Base-by-base conservation (phyloP, 331 rosid genomes). In the Acacia pycnantha region DNA sequence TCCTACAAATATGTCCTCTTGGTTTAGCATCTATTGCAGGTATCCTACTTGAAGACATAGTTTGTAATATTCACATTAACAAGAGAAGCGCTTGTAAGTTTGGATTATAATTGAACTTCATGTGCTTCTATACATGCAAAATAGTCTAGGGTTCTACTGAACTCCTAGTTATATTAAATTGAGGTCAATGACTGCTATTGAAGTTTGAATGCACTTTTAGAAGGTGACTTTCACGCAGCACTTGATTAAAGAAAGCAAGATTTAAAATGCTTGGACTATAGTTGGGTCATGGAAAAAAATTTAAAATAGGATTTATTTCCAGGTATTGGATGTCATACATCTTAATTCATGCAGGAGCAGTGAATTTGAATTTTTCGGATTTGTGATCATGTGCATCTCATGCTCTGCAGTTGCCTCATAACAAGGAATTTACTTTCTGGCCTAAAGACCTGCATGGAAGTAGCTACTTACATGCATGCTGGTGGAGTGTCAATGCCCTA, bases 361-460 rank as follows among this genome's bases (percentile, higher is more conserved):
- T 77, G 76, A 73, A 62, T 72, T 81, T 79, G 73, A 61, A 53
- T 66, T 79, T 66, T 29, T 71, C 27, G 6, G 50, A 18, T 71
- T 80, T 84, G 73, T 80, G 48, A 82, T 77, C 37, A 81, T 70
- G 47, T 81, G 74, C 35, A 74, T 53, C 77, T 80, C 82, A 62
- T 89, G 51, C 70, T 79, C 80, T 91, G 87, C 93, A 96, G 99
- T 81, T 93, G 99, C 87, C 99, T 96, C 87, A 93, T 93, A 85
- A 92, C 98, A 73, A 92, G 99, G 84, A 96, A 96, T 89, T 89
- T 96, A 77, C 98, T 96, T 83, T 93, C 99, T 87, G 98, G 98
- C 79, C 88, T 91, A 81, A 93, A 85, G 90, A 92, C 97, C 84
- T 96, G 99, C 87, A 41, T 76, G 82, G 99, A 96, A 85, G 93